Evolutionary conservation across 2,329 filamentous ascomycete species (phyloP).

Genomic region (Fusarium robinianum): DNA sequence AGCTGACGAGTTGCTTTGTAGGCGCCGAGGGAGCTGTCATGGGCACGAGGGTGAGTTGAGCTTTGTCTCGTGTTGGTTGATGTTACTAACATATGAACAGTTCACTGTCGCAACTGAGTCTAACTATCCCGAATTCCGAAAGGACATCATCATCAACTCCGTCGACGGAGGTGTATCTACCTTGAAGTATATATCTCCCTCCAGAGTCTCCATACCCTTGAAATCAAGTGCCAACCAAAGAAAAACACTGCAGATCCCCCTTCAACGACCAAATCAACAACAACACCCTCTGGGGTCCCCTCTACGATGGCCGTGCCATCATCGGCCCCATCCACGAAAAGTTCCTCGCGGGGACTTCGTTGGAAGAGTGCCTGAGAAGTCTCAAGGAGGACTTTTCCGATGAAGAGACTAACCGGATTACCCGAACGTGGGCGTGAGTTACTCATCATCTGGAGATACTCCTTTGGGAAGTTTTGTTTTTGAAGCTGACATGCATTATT

Average conservation of each 20-base stretch:
- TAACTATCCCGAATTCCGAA: constrained; percentile 46
- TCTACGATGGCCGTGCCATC: constrained; percentile 52
- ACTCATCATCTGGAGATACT: not conserved
- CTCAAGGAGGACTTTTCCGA: constrained; percentile 45
- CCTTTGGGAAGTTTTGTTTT: not conserved
- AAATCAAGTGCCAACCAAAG: no score
- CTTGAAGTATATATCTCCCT: constrained; percentile 44
- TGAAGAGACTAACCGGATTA: constrained; percentile 41
- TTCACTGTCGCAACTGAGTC: constrained; percentile 53
- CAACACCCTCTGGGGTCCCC: constrained; percentile 45
- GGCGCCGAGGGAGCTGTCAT: constrained; percentile 51
- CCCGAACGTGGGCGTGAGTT: constrained; percentile 47
- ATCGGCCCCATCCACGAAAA: constrained; percentile 46
- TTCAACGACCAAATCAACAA: constrained; percentile 50
- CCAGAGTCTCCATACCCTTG: constrained; percentile 2
- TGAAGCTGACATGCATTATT: constrained; percentile 17
- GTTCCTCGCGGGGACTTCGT: constrained; percentile 45
- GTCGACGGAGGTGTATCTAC: constrained; percentile 51
- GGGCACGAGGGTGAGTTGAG: constrained; percentile 47
- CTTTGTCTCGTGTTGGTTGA: no score
- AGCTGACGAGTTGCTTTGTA: constrained; percentile 30
- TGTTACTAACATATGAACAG: constrained; percentile 33
- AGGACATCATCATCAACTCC: constrained; percentile 47
- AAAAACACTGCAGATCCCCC: no score
- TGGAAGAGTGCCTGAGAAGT: constrained; percentile 49